A percentile compares a stretch with the other conserved stretches of the same genome.
Evolutionary conservation across 768 basidiomycete genomes (phyloP).

Genomic region (Chiua virens): DNA sequence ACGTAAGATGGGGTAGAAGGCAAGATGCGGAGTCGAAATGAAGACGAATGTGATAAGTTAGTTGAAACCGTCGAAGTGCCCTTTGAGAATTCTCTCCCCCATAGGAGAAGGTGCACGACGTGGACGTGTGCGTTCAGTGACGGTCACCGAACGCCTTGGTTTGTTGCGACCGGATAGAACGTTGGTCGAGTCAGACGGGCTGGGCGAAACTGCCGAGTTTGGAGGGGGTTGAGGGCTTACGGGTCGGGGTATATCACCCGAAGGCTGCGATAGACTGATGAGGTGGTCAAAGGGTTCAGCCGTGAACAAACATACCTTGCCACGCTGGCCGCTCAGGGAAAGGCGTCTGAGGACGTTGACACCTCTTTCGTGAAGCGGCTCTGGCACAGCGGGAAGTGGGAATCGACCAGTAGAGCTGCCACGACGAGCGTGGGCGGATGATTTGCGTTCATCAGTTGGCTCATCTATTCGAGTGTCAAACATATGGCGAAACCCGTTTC

Average conservation of each 20-base stretch:
- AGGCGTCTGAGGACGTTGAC: slow-evolving; percentile 72
- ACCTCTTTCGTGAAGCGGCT: slow-evolving; percentile 61
- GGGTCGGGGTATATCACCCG: slow-evolving; percentile 21
- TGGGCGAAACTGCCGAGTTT: slow-evolving; percentile 44
- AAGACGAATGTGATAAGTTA: slow-evolving; percentile 33
- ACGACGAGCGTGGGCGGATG: slow-evolving; percentile 54
- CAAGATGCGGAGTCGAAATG: not conserved
- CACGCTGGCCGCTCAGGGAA: slow-evolving; percentile 62
- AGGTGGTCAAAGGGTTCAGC: not conserved
- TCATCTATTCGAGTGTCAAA: slow-evolving; percentile 35
- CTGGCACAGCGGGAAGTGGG: slow-evolving; percentile 44
- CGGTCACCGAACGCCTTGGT: slow-evolving; percentile 60
- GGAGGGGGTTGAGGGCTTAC: slow-evolving; percentile 49
- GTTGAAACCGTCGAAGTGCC: slow-evolving; percentile 89
- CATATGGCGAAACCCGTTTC: not conserved
- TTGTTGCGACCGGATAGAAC: slow-evolving; percentile 32
- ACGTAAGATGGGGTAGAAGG: slow-evolving; percentile 4
- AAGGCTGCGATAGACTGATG: slow-evolving; percentile 7
- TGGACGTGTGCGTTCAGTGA: slow-evolving; percentile 46
- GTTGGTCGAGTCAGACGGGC: slow-evolving; percentile 11
- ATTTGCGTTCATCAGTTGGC: slow-evolving; percentile 40
- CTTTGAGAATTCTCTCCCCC: slow-evolving; percentile 90
- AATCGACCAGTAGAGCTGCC: slow-evolving; percentile 60
- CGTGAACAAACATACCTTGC: slow-evolving; percentile 45
- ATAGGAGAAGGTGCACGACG: slow-evolving; percentile 81